These are phyloP conservation scores for Claviceps digitariae DNA, from an alignment of 2,329 filamentous ascomycete genomes.

Conservation along the genomic window DNA sequence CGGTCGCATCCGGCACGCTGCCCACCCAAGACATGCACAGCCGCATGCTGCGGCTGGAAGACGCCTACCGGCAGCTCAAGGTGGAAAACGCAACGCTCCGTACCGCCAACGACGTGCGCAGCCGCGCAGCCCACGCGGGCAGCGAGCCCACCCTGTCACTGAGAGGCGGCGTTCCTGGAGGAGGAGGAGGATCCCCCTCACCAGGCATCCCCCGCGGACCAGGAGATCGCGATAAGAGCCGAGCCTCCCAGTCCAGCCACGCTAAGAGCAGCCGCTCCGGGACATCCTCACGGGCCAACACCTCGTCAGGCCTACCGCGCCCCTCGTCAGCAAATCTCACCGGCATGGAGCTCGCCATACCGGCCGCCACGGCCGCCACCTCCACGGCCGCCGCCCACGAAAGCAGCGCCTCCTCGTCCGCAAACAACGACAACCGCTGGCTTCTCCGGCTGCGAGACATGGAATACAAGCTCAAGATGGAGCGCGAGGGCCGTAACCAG, in stretches of 20 bases:
- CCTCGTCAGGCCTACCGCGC: slow-evolving; percentile 14
- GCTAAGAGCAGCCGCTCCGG: slow-evolving; percentile 18
- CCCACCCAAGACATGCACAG: slow-evolving; percentile 29
- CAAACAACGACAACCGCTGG: slow-evolving; percentile 56
- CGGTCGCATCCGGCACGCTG: slow-evolving; percentile 36
- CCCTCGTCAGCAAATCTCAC: slow-evolving; percentile 12
- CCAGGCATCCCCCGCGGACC: slow-evolving; percentile 39
- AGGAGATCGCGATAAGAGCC: slow-evolving; percentile 32
- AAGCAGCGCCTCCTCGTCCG: slow-evolving; percentile 7
- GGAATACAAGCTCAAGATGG: slow-evolving; percentile 77
- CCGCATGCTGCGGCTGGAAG: slow-evolving; percentile 41
- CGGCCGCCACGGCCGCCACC: slow-evolving; percentile 1
- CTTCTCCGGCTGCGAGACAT: slow-evolving; percentile 74
- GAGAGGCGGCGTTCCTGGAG: slow-evolving; percentile 15
- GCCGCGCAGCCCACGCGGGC: slow-evolving; percentile 30
- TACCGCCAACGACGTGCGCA: slow-evolving; percentile 45
- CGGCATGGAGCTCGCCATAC: slow-evolving; percentile 16
- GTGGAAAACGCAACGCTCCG: slow-evolving; percentile 57
- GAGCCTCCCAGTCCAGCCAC: slow-evolving; percentile 18
- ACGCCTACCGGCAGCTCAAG: slow-evolving; percentile 49
- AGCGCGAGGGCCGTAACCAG: slow-evolving; percentile 72
- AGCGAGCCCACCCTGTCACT: slow-evolving; percentile 18
- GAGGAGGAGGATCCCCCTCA: slow-evolving; percentile 34
- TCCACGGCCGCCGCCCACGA: slow-evolving; percentile 4
- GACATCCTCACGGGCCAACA: slow-evolving; percentile 16